Evolutionary conservation across 208 protist species (phyloP), one percentile per base, ranked within the genome.

Genomic region (Crithidia mellificae): DNA sequence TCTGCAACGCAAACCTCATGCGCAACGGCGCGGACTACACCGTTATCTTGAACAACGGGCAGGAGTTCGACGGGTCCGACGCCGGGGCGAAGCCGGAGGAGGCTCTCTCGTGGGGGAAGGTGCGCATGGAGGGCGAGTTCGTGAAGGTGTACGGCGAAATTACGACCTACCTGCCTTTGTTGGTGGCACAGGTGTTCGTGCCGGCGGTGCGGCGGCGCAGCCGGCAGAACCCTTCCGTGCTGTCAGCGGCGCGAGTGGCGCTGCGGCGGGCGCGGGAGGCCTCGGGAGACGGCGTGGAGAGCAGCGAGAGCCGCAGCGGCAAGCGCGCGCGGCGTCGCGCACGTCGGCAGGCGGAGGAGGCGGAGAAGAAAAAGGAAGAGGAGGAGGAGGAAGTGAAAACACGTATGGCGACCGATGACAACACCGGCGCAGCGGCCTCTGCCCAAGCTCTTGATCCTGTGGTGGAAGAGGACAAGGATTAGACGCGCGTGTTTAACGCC

Each of bases 1-100:
- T 99, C 38, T 98, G 94, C 74, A 99, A 99, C 74, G 99, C 99
- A 15, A 99, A 99, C 70, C 82, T 99, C 0, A 99, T 99, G 96
- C 94, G 98, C 43, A 99, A 99, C 78, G 99, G 99, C 32, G 98
- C 99, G 0, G 98, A 99, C 76, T 98, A 91, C 72, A 73, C 98
- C 19, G 96, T 99, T 2, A 98, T 96, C 62, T 72, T 99, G 41
- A 99, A 99, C 73, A 99, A 98, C 20, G 98, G 84, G 7, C 89
- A 97, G 64, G 93, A 99, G 76, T 99, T 98, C 77, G 99, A 99
- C 76, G 99, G 98, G 34, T 98, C 87, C 71, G 99, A 99, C 79
- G 85, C 92, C 9, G 98, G 99, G 34, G 98, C 98, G 2, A 80
- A 88, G 17, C 98, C 99, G 14, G 99, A 99, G 80, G 99, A 99